Base-by-base conservation (phyloP, 2,329 filamentous ascomycete genomes). In the Botrytis porri region DNA sequence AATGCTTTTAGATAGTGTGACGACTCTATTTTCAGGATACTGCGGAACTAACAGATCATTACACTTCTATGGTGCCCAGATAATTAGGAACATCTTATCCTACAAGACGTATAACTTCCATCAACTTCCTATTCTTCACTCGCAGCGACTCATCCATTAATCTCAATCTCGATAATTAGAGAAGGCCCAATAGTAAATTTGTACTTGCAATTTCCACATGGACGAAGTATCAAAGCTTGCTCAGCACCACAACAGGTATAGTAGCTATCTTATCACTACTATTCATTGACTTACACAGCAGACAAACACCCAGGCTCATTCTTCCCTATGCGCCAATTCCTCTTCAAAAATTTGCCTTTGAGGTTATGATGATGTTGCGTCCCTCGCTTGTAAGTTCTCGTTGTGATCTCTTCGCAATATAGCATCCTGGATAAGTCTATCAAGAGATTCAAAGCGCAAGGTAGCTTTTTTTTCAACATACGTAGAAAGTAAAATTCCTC, bases 241-340 rank as follows among this genome's bases (percentile, higher is more conserved):
- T 25, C 12, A 51, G 14, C 22, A 25, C 22, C 25, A n/a, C 22
- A 25, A 10, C 25, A n/a, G 22, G 48, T 6, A 51, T 51, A 6
- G 14, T n/a, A n/a, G 22, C 48, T 6, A 51, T n/a, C 4, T n/a
- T n/a, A 51, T n/a, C 22, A n/a, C n/a, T n/a, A n/a, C n/a, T n/a
- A n/a, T n/a, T n/a, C n/a, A n/a, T 51, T n/a, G 4, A 51, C 25
- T 14, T 51, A 4, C 48, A 51, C 25, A 51, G 48, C 48, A 0
- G 22, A 1, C 4, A 1, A 0, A 7, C 1, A 51, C 22, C 48
- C 22, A 1, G 10, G 10, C 10, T n/a, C 10, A n/a, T 51, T n/a
- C 22, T 51, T n/a, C 22, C 48, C 4, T 6, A n/a, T n/a, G 25
- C 10, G 10, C 48, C 25, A 10, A 51, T 51, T 51, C 10, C 4